Base-by-base conservation (phyloP, 441 rosid species). In the Hura crepitans region DNA sequence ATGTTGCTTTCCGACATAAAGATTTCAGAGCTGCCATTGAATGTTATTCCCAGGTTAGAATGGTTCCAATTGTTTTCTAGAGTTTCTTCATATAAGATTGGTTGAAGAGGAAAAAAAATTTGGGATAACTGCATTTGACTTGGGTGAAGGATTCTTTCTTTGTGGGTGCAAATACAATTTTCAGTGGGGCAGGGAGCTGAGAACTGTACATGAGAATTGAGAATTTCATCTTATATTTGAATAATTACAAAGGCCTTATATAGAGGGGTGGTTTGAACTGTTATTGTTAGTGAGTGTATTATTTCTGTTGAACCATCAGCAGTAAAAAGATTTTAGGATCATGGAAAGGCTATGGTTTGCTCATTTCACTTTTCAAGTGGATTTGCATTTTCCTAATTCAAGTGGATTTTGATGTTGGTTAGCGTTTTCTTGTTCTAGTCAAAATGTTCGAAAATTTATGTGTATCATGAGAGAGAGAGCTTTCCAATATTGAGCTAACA, bases 21-120 rank as follows among this genome's bases (percentile, higher is more conserved):
- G 90, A 91, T 73, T 87, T 88, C 58, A 83, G 80, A 61, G 86
- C 86, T 71, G 87, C 92, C 56, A 78, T 85, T 56, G 91, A 81
- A 62, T 87, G 74, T 73, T 93, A 88, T 77, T 73, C 90, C 7
- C 92, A 87, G 97, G 98, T 93, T 65, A 76, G 77, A 78, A 79
- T 69, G 39, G 22, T 27, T 42, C 30, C 56, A 23, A 13, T 75
- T 23, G 13, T 55, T 68, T 62, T 45, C 4, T 63, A 12, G 22
- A 62, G 25, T 46, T 42, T 15, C 6, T 42, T 42, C 25, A 2
- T 25, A 13, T 56, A 3, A 23, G 56, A 51, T 14, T 14, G 49
- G 25, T 31, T 43, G 62, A 65, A 30, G 42, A 39, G 58, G 49
- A 56, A 25, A 31, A n/a, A n/a, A 37, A 57, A 20, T 28, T 51